Evolutionary conservation across 1,284 basidiomycete genomes (phyloP), one percentile per base, ranked within the genome.

Genomic region (Papiliotrema flavescens): DNA sequence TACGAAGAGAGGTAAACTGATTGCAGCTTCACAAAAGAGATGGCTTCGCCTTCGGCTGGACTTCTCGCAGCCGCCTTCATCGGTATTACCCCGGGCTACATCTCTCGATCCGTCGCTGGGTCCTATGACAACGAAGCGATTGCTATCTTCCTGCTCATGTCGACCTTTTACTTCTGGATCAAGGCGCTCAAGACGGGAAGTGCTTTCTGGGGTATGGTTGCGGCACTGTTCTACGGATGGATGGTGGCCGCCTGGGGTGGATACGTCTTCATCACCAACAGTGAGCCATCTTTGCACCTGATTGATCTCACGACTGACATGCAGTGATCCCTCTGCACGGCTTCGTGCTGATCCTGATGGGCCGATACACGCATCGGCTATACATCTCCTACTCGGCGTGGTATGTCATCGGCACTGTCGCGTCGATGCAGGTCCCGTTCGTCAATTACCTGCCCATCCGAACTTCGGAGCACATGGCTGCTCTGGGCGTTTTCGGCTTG

Each of bases 231-330:
- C 79, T 99, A 99, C 80, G 98, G 97, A 65, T 99, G 98, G 83
- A 99, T 99, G 96, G 96, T 99, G 17, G 95, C 96, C 47, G 96
- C 96, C 14, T 99, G 96, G 96, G 96, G 96, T 80, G 96, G 96
- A 63, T 99, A 98, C 77, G 96, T 91, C 1, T 99, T 98, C 82
- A 99, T 99, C 78, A 99, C 96, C 55, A 99, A 99, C 82, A 98
- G 72, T 74, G 53, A 56, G 70, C 61, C n/a, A 20, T 14, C 36
- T 7, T 20, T 9, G 9, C 50, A 19, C 15, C n/a, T 22, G 1
- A 14, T 32, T 50, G 19, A n/a, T 24, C 8, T 52, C 15, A 26
- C 8, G 32, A 20, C 44, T 55, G 35, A 62, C 42, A 3, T 17
- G 8, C 51, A 73, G 71, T 99, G 93, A 92, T 98, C 56, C 96